Evolutionary conservation across 352 stramenopile species (phyloP).

Genomic region (Saprolegnia parasitica): DNA sequence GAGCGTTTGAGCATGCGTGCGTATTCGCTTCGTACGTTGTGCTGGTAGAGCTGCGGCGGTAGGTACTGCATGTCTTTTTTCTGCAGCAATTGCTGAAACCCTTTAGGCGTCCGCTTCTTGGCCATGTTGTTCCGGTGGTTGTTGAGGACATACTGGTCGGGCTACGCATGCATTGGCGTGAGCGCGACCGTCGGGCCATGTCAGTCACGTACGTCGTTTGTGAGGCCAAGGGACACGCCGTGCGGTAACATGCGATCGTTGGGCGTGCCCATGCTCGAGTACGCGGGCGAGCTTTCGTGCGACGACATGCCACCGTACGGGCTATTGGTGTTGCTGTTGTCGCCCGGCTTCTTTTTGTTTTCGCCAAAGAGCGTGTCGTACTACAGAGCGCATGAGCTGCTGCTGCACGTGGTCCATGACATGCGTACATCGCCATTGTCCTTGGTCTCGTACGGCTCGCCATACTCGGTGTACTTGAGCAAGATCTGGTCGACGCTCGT

Average conservation of each 20-base stretch:
- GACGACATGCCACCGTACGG: slow-evolving; percentile 33
- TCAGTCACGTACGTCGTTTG: slow-evolving; percentile 40
- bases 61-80: slow-evolving; percentile 68
- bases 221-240: slow-evolving; percentile 43
- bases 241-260: slow-evolving; percentile 35
- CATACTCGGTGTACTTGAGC: slow-evolving; percentile 84
- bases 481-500: slow-evolving; percentile 77
- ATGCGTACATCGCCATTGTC: slow-evolving; percentile 74
- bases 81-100: slow-evolving; percentile 77
- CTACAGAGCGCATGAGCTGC: slow-evolving; percentile 33
- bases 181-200: neutral
- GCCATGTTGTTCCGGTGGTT: slow-evolving; percentile 31
- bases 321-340: slow-evolving; percentile 24
- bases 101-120: slow-evolving; percentile 67
- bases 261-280: slow-evolving; percentile 34
- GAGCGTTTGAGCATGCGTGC: too few species aligned
- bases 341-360: slow-evolving; percentile 52
- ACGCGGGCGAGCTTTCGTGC: slow-evolving; percentile 34
- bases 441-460: slow-evolving; percentile 75
- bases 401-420: neutral
- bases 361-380: slow-evolving; percentile 82
- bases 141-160: slow-evolving; percentile 58
- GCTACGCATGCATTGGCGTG: slow-evolving; percentile 21
- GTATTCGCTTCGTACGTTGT: slow-evolving; percentile 60
- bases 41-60: slow-evolving; percentile 61